Conservation (phyloP, 2,329 filamentous ascomycete species). For the Pestalotiopsis sp. region DNA sequence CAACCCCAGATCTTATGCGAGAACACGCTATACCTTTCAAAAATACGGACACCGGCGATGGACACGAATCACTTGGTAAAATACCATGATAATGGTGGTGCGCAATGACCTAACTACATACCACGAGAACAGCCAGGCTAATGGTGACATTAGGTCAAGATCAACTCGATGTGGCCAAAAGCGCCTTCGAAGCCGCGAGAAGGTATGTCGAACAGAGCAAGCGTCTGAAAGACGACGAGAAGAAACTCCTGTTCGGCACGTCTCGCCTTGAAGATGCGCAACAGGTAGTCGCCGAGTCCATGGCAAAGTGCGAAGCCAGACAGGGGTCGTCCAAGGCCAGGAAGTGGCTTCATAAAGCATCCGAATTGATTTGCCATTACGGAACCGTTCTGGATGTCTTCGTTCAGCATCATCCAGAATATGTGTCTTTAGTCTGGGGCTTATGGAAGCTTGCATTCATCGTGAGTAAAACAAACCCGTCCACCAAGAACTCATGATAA, state of each 20-base stretch:
- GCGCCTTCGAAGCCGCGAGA: not conserved
- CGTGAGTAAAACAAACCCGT: not conserved
- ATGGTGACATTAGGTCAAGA: not conserved
- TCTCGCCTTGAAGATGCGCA: not conserved
- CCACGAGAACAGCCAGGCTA: not conserved
- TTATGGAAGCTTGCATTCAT: conserved; percentile 12
- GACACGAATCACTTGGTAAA: not conserved
- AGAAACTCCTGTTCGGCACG: not conserved
- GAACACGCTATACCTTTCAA: no score
- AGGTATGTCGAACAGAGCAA: not conserved
- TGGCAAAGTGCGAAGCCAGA: not conserved
- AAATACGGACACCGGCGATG: not conserved
- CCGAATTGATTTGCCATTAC: not conserved
- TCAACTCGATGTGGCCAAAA: not conserved
- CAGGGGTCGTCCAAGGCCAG: not conserved
- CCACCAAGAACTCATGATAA: not conserved
- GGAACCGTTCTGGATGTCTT: conserved; percentile 8
- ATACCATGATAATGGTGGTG: no score
- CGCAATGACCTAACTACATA: no score
- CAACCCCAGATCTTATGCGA: no score
- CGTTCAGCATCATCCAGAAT: conserved; percentile 14
- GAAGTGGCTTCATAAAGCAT: not conserved
- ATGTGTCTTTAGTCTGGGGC: conserved; percentile 10
- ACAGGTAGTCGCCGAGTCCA: not conserved
- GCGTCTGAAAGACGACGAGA: not conserved